Conservation (phyloP, 1,284 basidiomycete genomes). For the Cutaneotrichosporon cutaneum region DNA sequence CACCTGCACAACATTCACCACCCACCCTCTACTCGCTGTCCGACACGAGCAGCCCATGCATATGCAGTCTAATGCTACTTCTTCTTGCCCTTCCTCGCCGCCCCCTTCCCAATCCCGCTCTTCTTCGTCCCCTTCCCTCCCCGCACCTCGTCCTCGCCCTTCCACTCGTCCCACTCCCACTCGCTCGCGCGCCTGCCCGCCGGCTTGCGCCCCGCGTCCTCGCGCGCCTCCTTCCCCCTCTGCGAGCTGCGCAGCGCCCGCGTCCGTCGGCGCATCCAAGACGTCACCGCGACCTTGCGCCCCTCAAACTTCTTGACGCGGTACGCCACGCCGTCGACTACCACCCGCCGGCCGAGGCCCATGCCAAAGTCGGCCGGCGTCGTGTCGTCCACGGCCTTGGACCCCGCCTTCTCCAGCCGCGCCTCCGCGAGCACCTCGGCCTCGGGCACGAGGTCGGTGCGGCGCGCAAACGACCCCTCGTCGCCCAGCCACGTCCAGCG, state of each 20-base stretch:
- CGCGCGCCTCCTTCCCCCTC: neutral
- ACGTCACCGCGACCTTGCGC: neutral
- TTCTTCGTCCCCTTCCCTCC: neutral
- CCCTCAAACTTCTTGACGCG: neutral
- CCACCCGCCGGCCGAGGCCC: neutral
- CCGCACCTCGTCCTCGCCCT: too few species aligned
- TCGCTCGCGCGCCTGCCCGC: too few species aligned
- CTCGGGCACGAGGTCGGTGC: neutral
- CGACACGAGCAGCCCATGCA: neutral
- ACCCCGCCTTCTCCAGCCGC: neutral
- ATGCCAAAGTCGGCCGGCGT: neutral
- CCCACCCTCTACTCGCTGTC: too few species aligned
- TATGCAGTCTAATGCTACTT: neutral
- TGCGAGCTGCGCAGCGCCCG: neutral
- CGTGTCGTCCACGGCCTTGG: neutral
- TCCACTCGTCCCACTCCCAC: too few species aligned
- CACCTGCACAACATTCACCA: too few species aligned
- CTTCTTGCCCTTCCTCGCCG: neutral
- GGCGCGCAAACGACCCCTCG: neutral
- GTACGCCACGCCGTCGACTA: neutral
- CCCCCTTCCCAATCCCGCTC: too few species aligned
- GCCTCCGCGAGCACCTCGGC: neutral
- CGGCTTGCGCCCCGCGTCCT: too few species aligned
- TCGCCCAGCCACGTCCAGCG: conserved; percentile 5
- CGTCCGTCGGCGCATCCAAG: neutral